Conservation (phyloP, 768 basidiomycete genomes). For the Multifurca ochricompacta region DNA sequence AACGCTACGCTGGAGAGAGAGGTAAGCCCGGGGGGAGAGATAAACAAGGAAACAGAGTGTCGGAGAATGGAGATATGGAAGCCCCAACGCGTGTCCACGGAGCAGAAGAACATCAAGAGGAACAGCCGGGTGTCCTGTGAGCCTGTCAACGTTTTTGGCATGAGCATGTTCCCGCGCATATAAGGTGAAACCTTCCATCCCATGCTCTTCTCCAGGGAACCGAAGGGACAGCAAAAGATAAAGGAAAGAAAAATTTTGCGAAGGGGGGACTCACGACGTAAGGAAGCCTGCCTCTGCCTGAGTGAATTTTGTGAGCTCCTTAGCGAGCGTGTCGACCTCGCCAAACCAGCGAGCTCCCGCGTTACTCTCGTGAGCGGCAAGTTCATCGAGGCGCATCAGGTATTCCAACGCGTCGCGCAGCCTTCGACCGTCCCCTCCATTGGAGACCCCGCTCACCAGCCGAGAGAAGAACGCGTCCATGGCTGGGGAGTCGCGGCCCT, state of each 20-base stretch:
- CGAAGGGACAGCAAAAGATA: slow-evolving; percentile 12
- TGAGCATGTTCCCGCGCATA: neutral
- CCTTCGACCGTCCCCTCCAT: slow-evolving; percentile 44
- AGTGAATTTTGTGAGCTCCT: slow-evolving; percentile 42
- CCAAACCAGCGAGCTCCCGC: slow-evolving; percentile 71
- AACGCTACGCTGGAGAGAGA: slow-evolving; percentile 45
- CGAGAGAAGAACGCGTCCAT: slow-evolving; percentile 55
- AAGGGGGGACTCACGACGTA: slow-evolving; percentile 46
- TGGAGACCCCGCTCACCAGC: slow-evolving; percentile 39
- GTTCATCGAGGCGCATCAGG: slow-evolving; percentile 62
- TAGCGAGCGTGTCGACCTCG: slow-evolving; percentile 49
- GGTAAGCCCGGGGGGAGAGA: slow-evolving; percentile 61
- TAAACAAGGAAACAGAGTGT: slow-evolving; percentile 67
- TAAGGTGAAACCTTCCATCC: neutral
- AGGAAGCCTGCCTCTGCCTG: slow-evolving; percentile 45
- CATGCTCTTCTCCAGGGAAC: slow-evolving; percentile 17
- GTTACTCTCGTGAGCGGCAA: slow-evolving; percentile 54
- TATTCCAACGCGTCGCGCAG: slow-evolving; percentile 50
- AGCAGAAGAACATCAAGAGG: slow-evolving; percentile 69
- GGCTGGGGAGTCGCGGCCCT: slow-evolving; percentile 40
- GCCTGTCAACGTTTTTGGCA: neutral
- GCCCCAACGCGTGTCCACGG: slow-evolving; percentile 56
- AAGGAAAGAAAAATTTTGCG: too few relatives aligned
- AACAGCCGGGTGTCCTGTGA: slow-evolving; percentile 27
- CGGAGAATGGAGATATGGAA: slow-evolving; percentile 64